Percentiles rank a stretch among this genome's conserved stretches.
Conservation (phyloP, 2,329 filamentous ascomycete genomes). For the Ustulina deusta region DNA sequence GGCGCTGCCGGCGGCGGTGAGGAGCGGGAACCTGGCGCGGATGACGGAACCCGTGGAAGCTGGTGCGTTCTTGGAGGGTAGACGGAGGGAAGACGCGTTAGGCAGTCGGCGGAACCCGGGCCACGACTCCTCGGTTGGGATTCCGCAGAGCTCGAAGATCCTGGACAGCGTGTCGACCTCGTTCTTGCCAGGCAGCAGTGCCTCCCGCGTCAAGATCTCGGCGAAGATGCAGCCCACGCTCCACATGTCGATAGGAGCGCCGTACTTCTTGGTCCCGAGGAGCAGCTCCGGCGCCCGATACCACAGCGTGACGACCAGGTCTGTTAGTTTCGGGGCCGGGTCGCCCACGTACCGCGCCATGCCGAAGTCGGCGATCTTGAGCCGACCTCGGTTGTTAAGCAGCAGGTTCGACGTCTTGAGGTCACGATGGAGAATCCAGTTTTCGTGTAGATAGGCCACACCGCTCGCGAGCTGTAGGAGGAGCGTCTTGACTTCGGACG, state of each 20-base stretch:
- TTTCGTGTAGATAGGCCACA: conserved; percentile 84
- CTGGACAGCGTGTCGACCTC: conserved; percentile 90
- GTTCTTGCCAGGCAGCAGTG: conserved; percentile 87
- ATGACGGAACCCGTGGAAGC: conserved; percentile 65
- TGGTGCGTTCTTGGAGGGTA: conserved; percentile 62
- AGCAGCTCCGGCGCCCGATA: conserved; percentile 93
- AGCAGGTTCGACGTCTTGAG: conserved; percentile 94
- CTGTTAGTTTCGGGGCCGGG: conserved; percentile 82
- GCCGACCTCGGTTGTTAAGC: conserved; percentile 91
- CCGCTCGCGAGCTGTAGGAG: conserved; percentile 85
- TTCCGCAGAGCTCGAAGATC: conserved; percentile 90
- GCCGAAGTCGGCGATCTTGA: conserved; percentile 98
- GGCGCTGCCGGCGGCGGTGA: conserved; percentile 79
- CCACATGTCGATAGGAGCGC: conserved; percentile 89
- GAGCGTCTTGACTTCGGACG: conserved; percentile 92
- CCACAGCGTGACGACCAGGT: conserved; percentile 96
- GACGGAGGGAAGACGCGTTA: conserved; percentile 82
- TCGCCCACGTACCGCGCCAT: conserved; percentile 93
- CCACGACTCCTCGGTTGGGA: conserved; percentile 86
- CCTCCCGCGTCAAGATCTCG: conserved; percentile 85
- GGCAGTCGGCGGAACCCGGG: conserved; percentile 87
- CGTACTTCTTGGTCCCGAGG: conserved; percentile 82
- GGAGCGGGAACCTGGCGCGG: conserved; percentile 81
- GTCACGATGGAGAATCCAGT: conserved; percentile 94
- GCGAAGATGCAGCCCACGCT: conserved; percentile 95